phyloP scores from a whole-genome alignment of 2,329 filamentous ascomycete genomes.

The Periglandula ipomoeae region DNA sequence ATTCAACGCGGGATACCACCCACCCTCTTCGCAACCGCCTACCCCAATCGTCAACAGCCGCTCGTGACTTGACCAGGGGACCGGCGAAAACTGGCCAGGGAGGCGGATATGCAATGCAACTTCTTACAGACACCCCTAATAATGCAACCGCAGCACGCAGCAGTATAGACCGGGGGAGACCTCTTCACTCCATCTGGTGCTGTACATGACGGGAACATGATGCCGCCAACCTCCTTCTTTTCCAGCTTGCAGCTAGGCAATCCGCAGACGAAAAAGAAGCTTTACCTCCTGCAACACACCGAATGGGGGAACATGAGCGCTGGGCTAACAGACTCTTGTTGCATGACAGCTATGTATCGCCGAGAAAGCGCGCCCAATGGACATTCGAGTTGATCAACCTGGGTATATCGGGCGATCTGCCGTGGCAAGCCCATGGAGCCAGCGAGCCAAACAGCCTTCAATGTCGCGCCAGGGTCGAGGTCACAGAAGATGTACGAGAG shows the following conservation, averaged over 20 bases:
- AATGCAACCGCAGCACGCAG: neutral
- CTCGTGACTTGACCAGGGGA: neutral
- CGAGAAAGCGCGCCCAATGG: conserved; percentile 71
- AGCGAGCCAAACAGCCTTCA: conserved; percentile 27
- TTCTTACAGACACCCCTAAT: neutral
- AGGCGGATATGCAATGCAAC: neutral
- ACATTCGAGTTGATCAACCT: conserved; percentile 85
- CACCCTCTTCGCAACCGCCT: neutral
- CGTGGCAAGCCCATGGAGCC: conserved; percentile 52
- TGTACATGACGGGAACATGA: neutral
- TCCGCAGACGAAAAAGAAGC: neutral
- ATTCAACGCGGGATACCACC: neutral
- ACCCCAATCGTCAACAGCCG: neutral
- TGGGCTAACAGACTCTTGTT: neutral
- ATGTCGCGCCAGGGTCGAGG: conserved; percentile 52
- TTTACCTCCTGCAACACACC: neutral
- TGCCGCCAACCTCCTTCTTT: neutral
- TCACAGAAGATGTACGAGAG: conserved; percentile 66
- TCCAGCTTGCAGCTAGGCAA: neutral
- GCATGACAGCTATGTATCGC: conserved; percentile 66
- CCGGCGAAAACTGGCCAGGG: neutral
- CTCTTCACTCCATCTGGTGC: neutral
- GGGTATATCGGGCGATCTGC: conserved; percentile 56
- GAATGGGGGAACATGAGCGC: neutral
- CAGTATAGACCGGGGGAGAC: neutral